Evolutionary conservation across 106 monocot species (phyloP).

Genomic region (Narthecium ossifragum): DNA sequence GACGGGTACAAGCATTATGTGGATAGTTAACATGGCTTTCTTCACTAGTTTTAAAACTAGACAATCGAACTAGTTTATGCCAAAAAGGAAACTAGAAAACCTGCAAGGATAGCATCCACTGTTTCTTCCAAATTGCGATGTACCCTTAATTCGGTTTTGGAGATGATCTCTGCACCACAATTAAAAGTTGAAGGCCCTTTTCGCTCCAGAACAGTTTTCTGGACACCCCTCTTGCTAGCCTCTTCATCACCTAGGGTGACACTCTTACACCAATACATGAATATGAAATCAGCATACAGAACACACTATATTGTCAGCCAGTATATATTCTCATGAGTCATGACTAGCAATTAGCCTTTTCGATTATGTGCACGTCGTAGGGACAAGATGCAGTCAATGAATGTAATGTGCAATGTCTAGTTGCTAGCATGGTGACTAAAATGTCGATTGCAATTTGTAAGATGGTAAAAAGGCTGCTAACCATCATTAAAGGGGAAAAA

Average conservation of each 20-base stretch:
- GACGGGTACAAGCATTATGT: not conserved
- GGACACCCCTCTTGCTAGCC: conserved; percentile 71
- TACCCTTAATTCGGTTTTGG: conserved; percentile 73
- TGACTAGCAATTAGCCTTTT: no score
- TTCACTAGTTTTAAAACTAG: no score
- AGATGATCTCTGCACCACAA: conserved; percentile 77
- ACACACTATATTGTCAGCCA: no score
- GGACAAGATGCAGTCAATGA: no score
- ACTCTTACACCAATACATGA: conserved; percentile 49
- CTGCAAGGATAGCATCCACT: conserved; percentile 89
- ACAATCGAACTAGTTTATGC: not conserved
- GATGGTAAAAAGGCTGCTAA: no score
- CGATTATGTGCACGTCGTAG: no score
- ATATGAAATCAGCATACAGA: not conserved
- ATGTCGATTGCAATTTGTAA: no score
- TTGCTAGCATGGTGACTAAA: no score
- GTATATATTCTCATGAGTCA: no score
- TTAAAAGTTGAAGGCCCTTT: conserved; percentile 89
- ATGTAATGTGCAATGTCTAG: no score
- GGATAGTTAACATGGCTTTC: no score
- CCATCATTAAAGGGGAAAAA: no score
- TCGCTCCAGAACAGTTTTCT: conserved; percentile 78
- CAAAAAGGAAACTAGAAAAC: conserved; percentile 15
- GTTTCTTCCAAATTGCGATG: conserved; percentile 72
- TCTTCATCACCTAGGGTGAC: conserved; percentile 94